phyloP scores from a whole-genome alignment of 768 basidiomycete genomes.

The Tricholoma sp. region DNA sequence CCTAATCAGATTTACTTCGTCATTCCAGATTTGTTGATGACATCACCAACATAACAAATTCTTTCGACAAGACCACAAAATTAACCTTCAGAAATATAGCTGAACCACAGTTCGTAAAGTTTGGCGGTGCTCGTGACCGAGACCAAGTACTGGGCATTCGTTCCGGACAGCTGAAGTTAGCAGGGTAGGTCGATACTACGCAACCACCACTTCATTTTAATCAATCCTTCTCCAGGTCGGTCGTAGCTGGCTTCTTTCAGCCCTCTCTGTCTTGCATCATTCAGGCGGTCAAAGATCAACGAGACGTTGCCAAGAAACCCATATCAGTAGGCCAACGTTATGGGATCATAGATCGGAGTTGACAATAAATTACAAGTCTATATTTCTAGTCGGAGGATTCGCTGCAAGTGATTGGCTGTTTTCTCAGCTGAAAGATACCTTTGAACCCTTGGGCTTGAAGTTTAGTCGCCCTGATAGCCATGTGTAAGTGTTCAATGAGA shows the following conservation, averaged over 20 bases:
- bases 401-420: slow-evolving; percentile 41
- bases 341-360: background rate
- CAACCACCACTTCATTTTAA: background rate
- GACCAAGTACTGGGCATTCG: slow-evolving; percentile 35
- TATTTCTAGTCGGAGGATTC: slow-evolving; percentile 43
- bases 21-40: slow-evolving; percentile 37
- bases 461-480: slow-evolving; percentile 15
- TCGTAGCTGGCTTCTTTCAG: slow-evolving; percentile 14
- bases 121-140: slow-evolving; percentile 38
- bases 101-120: slow-evolving; percentile 42
- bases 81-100: slow-evolving; percentile 33
- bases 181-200: slow-evolving; percentile 21
- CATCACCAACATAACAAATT: slow-evolving; percentile 32
- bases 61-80: slow-evolving; percentile 47
- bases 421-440: slow-evolving; percentile 18
- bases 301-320: background rate
- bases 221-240: slow-evolving; percentile 1
- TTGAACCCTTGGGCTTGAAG: slow-evolving; percentile 16
- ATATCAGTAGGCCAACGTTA: slow-evolving; percentile 13
- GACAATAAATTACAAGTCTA: slow-evolving; percentile 19
- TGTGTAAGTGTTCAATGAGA: slow-evolving; percentile 5
- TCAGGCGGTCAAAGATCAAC: slow-evolving; percentile 4
- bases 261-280: slow-evolving; percentile 16
- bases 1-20: slow-evolving; percentile 29
- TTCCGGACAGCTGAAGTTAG: slow-evolving; percentile 40